Base-by-base conservation (phyloP, 176 grass and related monocot species). In the Bromus sterilis region DNA sequence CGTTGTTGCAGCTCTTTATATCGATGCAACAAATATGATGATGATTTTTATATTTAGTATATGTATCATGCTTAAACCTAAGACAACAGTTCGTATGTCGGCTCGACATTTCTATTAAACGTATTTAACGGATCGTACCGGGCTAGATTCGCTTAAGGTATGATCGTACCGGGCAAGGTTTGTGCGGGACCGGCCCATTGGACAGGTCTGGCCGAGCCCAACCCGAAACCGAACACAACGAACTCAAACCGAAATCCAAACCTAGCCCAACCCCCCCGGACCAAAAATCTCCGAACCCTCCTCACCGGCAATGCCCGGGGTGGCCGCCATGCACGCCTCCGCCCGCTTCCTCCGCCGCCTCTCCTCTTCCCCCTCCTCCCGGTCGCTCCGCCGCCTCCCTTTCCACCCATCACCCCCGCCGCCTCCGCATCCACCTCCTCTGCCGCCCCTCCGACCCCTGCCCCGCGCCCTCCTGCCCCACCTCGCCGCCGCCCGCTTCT, bases 281-380 rank as follows among this genome's bases (percentile, higher is more conserved):
- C 30, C 9, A 9, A 74, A 79, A 67, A 79, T 48, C 74, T 7
- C 43, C 73, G 44, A 86, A 83, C 66, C 78, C 66, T 81, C 78
- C 66, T 81, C 36, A 13, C 40, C 40, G 33, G 14, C 44, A 20
- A 9, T 76, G 65, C 29, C 70, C 66, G 53, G 76, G 35, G 73
- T 66, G 76, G 79, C 76, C 10, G 84, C 77, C 48, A 94, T 95
- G 90, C 82, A 91, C 84, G 76, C 82, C 76, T 82, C 91, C 65
- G 57, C 74, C 40, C 83, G 86, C 51, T 80, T 67, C 31, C 66
- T 89, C 66, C 85, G 80, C 80, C 84, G 77, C 71, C 74, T 91
- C 82, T 76, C 84, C 31, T 72, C 75, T 43, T 44, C 85, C 6
- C 39, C 75, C 32, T 62, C 46, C 42, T 9, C 23, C n/a, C 11